These are phyloP conservation scores for Paecilomyces variotii DNA, from an alignment of 2,329 filamentous ascomycete species.

Conservation along the genomic window DNA sequence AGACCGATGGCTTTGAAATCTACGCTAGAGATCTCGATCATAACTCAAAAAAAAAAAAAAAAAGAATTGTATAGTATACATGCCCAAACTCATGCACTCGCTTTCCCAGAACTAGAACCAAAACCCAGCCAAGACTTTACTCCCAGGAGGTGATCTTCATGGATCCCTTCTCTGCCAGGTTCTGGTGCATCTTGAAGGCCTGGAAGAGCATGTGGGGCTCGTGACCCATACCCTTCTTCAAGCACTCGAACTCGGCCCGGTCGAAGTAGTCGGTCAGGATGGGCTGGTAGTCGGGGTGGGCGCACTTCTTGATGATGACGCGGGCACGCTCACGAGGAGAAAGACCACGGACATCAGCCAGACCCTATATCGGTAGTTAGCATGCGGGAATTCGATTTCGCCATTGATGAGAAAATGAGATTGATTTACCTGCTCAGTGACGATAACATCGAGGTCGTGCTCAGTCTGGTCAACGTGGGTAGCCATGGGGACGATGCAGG, in stretches of 20 bases:
- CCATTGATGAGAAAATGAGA: not conserved
- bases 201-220: conserved; percentile 84
- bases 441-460: conserved; percentile 83
- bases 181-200: conserved; percentile 82
- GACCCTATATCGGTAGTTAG: conserved; percentile 50
- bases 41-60: not conserved
- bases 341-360: conserved; percentile 77
- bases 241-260: conserved; percentile 76
- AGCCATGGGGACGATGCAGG: conserved; percentile 88
- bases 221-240: conserved; percentile 81
- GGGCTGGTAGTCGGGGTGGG: conserved; percentile 75
- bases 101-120: not conserved
- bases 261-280: conserved; percentile 78
- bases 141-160: conserved; percentile 74
- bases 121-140: conserved; percentile 11
- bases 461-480: conserved; percentile 90
- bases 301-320: conserved; percentile 79
- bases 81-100: conserved; percentile 1
- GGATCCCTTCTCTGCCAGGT: conserved; percentile 70
- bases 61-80: not conserved
- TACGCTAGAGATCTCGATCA: not conserved
- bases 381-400: not conserved
- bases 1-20: not conserved
- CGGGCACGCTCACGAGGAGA: conserved; percentile 71
- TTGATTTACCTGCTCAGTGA: conserved; percentile 50